Evolutionary conservation across 805 yeast genomes (phyloP).

Genomic region (Ogataea minuta): DNA sequence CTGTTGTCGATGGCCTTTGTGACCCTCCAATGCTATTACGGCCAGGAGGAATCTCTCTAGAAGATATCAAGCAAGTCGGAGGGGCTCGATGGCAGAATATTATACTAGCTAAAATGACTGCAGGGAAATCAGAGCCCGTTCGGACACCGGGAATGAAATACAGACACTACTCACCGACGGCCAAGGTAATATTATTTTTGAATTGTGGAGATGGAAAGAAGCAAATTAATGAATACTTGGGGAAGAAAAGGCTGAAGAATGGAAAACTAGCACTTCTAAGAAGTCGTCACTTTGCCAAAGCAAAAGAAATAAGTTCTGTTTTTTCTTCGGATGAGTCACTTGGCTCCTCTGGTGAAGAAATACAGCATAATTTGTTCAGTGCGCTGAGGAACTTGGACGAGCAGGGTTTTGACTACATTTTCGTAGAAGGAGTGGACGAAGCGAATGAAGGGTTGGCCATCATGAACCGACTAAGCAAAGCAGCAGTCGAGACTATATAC

Average conservation of each 20-base stretch:
- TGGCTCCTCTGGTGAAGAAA: conserved; percentile 51
- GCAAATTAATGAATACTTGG: conserved; percentile 14
- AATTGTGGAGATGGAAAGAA: conserved; percentile 45
- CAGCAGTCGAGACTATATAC: conserved; percentile 53
- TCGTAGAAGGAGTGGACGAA: conserved; percentile 82
- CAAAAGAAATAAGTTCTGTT: conserved; percentile 17
- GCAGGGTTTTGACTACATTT: conserved; percentile 60
- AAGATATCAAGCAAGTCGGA: conserved; percentile 63
- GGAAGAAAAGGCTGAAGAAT: conserved; percentile 10
- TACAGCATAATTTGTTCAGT: conserved; percentile 75
- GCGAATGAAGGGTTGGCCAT: conserved; percentile 85
- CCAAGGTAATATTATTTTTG: conserved; percentile 68
- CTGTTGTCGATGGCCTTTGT: conserved; percentile 88
- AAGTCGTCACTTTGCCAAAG: conserved; percentile 35
- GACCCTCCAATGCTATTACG: conserved; percentile 83
- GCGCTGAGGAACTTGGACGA: conserved; percentile 75
- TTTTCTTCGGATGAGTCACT: conserved; percentile 35
- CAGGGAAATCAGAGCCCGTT: conserved; percentile 64
- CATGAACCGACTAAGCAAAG: conserved; percentile 87
- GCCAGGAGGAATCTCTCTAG: conserved; percentile 91
- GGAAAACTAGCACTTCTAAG: conserved; percentile 53
- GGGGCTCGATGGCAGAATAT: conserved; percentile 68
- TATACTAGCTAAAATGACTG: conserved; percentile 61
- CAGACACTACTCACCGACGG: conserved; percentile 89
- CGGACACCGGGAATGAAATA: conserved; percentile 98